Evolutionary conservation across 805 yeast species (phyloP).

Genomic region (Wickerhamomyces strasburgensis): DNA sequence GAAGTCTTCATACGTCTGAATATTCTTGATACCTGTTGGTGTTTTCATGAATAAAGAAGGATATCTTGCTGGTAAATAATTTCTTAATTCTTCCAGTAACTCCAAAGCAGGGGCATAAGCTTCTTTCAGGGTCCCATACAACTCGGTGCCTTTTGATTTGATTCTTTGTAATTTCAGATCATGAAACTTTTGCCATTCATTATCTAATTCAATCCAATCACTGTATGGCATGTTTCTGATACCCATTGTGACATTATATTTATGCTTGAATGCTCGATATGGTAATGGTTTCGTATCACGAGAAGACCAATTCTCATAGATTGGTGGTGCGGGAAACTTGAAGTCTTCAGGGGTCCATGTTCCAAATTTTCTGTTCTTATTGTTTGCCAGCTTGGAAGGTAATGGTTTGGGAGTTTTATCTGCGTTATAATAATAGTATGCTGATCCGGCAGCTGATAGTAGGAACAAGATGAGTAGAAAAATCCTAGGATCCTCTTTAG

Average conservation of each 20-base stretch:
- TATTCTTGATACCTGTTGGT: conserved; percentile 28
- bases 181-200: conserved; percentile 57
- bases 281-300: conserved; percentile 18
- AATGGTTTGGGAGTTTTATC: conserved; percentile 25
- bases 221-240: conserved; percentile 57
- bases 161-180: conserved; percentile 46
- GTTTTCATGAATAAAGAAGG: conserved; percentile 42
- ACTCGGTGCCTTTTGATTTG: conserved; percentile 38
- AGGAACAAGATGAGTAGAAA: conserved; percentile 5
- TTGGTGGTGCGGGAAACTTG: conserved; percentile 43
- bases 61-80: conserved; percentile 51
- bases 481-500: conserved; percentile 6
- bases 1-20: conserved; percentile 50
- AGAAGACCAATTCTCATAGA: conserved; percentile 30
- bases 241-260: conserved; percentile 65
- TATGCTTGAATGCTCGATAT: conserved; percentile 52
- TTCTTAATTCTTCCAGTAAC: conserved; percentile 45
- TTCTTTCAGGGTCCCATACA: conserved; percentile 44
- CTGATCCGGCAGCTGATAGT: conserved; percentile 2
- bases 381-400: conserved; percentile 33
- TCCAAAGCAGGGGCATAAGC: conserved; percentile 55
- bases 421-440: not conserved
- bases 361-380: conserved; percentile 44
- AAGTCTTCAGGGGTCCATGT: conserved; percentile 51
- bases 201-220: conserved; percentile 64